phyloP scores from a whole-genome alignment of 805 yeast species.

The Yarrowia bubula region DNA sequence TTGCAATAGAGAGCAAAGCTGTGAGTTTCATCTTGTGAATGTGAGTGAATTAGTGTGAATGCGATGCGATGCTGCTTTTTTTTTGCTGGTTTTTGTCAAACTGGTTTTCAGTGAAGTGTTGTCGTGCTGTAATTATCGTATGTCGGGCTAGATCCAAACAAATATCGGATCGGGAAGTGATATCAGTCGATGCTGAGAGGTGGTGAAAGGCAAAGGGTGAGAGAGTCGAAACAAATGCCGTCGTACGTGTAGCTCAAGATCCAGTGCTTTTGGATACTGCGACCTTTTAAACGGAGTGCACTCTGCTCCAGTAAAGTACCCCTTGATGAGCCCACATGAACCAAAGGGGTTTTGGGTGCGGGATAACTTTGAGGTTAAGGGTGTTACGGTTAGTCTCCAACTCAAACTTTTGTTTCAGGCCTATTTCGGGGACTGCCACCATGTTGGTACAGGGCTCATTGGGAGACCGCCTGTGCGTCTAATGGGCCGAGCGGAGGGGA shows the following conservation, averaged over 20 bases:
- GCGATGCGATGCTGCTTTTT: neutral
- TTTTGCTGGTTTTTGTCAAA: neutral
- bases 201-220: too few species aligned
- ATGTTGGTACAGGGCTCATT: too few species aligned
- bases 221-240: too few species aligned
- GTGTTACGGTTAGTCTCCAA: neutral
- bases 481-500: too few species aligned
- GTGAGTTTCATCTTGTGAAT: neutral
- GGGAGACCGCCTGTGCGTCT: too few species aligned
- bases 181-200: too few species aligned
- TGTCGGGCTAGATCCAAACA: too few species aligned
- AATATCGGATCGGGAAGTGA: too few species aligned
- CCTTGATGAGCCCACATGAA: slow-evolving; percentile 20
- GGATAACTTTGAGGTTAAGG: slow-evolving; percentile 23
- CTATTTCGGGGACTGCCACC: neutral
- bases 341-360: slow-evolving; percentile 23
- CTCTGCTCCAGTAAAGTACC: neutral
- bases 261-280: too few species aligned
- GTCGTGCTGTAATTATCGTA: too few species aligned
- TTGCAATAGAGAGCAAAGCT: neutral
- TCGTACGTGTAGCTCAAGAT: too few species aligned
- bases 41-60: neutral
- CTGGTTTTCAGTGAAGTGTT: neutral
- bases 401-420: neutral
- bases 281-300: neutral